Evolutionary conservation across 805 yeast genomes (phyloP).

Genomic region (Cyberlindnera euphorbiae): DNA sequence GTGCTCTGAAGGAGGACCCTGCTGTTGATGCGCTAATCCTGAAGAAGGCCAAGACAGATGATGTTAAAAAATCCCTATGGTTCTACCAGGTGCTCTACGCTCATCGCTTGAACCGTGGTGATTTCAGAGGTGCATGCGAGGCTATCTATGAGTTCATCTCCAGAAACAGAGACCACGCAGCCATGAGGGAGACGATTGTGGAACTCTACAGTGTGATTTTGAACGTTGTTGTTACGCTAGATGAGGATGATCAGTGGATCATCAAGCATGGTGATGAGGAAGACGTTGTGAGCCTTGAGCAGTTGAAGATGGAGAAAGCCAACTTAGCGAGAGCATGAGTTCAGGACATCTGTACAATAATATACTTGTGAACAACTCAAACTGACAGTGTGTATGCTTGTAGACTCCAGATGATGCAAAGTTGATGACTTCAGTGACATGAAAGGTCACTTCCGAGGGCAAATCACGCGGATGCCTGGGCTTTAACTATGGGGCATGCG

Average conservation of each 20-base stretch:
- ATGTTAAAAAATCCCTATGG: constrained; percentile 31
- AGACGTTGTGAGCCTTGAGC: constrained; percentile 19
- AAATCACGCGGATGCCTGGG: no score
- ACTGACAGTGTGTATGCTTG: no score
- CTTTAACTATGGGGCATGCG: no score
- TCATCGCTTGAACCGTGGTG: constrained; percentile 45
- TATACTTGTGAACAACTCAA: background rate
- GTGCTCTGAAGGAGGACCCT: constrained; percentile 39
- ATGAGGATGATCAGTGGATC: constrained; percentile 38
- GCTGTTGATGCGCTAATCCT: constrained; percentile 39
- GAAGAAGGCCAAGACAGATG: constrained; percentile 25
- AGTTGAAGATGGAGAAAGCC: constrained; percentile 15
- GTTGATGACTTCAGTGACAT: no score
- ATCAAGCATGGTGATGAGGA: constrained; percentile 24
- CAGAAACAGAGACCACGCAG: constrained; percentile 6
- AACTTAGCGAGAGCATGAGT: background rate
- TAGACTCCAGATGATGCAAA: no score
- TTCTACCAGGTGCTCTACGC: constrained; percentile 48
- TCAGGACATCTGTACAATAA: background rate
- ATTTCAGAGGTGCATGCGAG: constrained; percentile 45
- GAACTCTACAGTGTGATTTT: constrained; percentile 37
- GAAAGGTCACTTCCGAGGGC: no score
- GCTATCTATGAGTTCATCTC: constrained; percentile 38
- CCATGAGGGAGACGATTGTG: constrained; percentile 17
- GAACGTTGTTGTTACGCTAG: constrained; percentile 34